Base-by-base conservation (phyloP, 1,284 basidiomycete species). In the Moesziomyces sp. region DNA sequence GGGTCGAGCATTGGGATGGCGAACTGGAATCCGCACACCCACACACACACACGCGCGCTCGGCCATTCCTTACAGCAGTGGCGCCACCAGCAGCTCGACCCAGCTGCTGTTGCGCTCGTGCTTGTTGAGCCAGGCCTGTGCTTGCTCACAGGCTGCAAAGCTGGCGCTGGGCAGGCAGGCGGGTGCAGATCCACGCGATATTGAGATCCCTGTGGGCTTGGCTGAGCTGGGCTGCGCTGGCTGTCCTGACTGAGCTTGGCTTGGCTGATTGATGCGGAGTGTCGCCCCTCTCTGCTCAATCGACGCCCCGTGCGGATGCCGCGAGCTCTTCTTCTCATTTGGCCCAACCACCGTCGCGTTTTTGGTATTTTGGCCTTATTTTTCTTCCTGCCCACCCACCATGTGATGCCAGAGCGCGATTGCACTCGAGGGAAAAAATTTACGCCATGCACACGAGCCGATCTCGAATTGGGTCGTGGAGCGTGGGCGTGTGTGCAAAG, bases 11-110 rank as follows among this genome's bases (percentile, higher is more conserved):
- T 46, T 53, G n/a, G 52, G 52, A 53, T 53, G 52, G 52, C 23
- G 52, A 46, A 53, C 28, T 53, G 30, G 51, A 30, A 53, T 30
- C 45, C 52, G 44, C 30, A 33, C 28, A 16, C 35, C 8, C 35
- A 35, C 35, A 11, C 35, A 16, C 10, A 35, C 38, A 10, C 30
- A 33, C 30, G 4, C 38, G 38, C 38, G 38, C 38, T 40, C 16
- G 38, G 38, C 4, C 38, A 40, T 16, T 18, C 14, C 16, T 18
- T 18, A 16, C 38, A 18, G 18, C 16, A 40, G 38, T 18, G 3
- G 30, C 30, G 13, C 30, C 10, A 33, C 1, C 30, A 10, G 30
- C 30, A 33, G 30, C 11, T 33, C 26, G 8, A 28, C 6, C 6
- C 26, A 28, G 26, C 26, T 8, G 26, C 26, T 28, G 26, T 21